Evolutionary conservation across 805 yeast genomes (phyloP).

Genomic region (Teunomyces tritomae): DNA sequence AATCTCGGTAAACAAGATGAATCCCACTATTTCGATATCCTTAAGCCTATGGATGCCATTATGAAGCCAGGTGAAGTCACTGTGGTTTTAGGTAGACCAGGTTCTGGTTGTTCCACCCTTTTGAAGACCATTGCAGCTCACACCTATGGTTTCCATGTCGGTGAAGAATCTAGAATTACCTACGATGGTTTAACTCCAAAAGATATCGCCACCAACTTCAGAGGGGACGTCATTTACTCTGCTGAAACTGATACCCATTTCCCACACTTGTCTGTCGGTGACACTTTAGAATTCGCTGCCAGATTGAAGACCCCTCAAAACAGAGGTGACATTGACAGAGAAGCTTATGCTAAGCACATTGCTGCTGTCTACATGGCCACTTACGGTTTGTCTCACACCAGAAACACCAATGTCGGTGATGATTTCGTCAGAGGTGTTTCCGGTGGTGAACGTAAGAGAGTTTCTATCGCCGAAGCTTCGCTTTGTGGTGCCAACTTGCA

Average conservation of each 20-base stretch:
- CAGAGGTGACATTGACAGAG: conserved; percentile 41
- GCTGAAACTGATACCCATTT: conserved; percentile 54
- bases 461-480: conserved; percentile 64
- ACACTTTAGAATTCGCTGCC: conserved; percentile 53
- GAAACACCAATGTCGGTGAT: conserved; percentile 62
- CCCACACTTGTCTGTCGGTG: conserved; percentile 52
- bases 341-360: conserved; percentile 41
- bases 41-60: conserved; percentile 29
- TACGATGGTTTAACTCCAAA: conserved; percentile 10
- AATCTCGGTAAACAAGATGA: conserved; percentile 14
- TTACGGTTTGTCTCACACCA: conserved; percentile 56
- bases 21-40: conserved; percentile 24
- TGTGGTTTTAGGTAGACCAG: conserved; percentile 39
- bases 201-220: conserved; percentile 17
- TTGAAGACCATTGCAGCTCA: conserved; percentile 33
- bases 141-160: conserved; percentile 29
- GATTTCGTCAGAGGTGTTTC: conserved; percentile 69
- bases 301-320: conserved; percentile 55
- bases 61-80: conserved; percentile 36
- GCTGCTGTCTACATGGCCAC: conserved; percentile 44
- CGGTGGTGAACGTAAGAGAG: conserved; percentile 74
- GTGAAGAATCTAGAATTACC: conserved; percentile 7
- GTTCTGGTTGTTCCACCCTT: conserved; percentile 38
- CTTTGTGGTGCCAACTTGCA: conserved; percentile 53
- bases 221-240: conserved; percentile 34